A percentile compares a stretch with the other conserved stretches of the same genome.
These are phyloP conservation scores for Syzygium aqueum DNA, from an alignment of 345 rosid species.

Conservation along the genomic window DNA sequence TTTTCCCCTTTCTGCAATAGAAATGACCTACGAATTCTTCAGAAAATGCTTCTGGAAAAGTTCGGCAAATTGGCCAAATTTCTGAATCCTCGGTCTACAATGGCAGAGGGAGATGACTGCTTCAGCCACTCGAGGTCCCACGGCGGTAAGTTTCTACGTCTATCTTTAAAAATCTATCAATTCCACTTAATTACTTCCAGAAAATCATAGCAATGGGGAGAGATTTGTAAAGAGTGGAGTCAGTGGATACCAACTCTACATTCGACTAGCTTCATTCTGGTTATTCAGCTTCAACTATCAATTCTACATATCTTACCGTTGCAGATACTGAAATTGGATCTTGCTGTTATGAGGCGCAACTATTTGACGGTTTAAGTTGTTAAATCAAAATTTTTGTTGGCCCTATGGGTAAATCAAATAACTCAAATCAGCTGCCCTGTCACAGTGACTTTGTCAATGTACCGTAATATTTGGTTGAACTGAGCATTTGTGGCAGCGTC, in stretches of 20 bases:
- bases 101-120: not conserved
- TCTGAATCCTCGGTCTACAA: not conserved
- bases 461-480: not conserved
- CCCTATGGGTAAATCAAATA: not conserved
- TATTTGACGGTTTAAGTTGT: not conserved
- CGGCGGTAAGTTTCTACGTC: not conserved
- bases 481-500: not conserved
- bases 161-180: not conserved
- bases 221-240: not conserved
- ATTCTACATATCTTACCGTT: not conserved
- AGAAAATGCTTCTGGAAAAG: not conserved
- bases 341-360: not conserved
- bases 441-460: not conserved
- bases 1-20: not conserved
- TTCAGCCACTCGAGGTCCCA: not conserved
- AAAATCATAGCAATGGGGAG: not conserved
- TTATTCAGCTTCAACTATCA: not conserved
- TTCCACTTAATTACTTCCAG: not conserved
- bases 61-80: not conserved
- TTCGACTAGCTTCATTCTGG: not conserved
- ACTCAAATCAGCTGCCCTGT: not conserved
- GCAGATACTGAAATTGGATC: not conserved
- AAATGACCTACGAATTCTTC: not conserved
- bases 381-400: not conserved
- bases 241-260: not conserved